Evolutionary conservation across 192 early-diverging fungal species (phyloP).

Genomic region (Coemansia sp.): DNA sequence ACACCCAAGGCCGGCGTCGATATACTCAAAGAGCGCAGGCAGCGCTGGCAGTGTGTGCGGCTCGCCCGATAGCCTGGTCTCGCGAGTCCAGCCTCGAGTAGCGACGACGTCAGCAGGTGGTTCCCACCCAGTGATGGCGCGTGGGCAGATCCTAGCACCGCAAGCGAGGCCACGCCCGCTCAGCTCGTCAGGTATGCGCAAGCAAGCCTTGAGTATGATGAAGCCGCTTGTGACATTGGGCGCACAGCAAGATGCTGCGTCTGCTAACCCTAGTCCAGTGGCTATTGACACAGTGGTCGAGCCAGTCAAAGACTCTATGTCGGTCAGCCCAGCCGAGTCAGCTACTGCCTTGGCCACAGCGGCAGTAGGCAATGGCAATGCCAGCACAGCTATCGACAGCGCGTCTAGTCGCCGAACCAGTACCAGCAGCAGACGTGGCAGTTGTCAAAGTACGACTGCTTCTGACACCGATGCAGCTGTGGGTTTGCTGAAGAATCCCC

Average conservation of each 20-base stretch:
- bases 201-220: conserved; percentile 30
- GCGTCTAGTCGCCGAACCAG: not conserved
- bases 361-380: not conserved
- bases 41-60: not conserved
- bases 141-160: conserved; percentile 24
- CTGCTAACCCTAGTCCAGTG: not conserved
- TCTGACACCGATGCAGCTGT: not conserved
- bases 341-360: not conserved
- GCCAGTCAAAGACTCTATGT: not conserved
- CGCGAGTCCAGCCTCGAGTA: conserved; percentile 28
- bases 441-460: not conserved
- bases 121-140: conserved; percentile 32
- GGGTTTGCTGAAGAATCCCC: not conserved
- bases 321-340: not conserved
- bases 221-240: conserved; percentile 18
- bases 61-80: conserved; percentile 7
- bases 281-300: not conserved
- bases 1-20: conserved; percentile 20
- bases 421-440: not conserved
- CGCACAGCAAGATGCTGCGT: not conserved
- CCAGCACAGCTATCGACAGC: not conserved
- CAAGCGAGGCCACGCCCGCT: not conserved
- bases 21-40: conserved; percentile 19
- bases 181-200: conserved; percentile 8
- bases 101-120: conserved; percentile 27